Evolutionary conservation across 176 grass and related monocot genomes (phyloP).

Genomic region (Chrysopogon serrulatus): DNA sequence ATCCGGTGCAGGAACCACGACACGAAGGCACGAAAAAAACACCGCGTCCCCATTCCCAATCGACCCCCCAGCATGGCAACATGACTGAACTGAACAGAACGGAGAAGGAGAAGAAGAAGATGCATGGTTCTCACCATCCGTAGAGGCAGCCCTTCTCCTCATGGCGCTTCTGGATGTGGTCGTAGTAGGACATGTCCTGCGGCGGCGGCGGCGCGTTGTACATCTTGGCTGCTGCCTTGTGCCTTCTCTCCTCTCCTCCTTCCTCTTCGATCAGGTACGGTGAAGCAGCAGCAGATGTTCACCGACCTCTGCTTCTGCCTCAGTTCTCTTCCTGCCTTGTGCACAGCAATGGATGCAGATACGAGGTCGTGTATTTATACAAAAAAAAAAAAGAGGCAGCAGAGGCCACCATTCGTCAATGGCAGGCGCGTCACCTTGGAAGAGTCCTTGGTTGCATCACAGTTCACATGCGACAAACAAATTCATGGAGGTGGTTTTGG

Average conservation of each 20-base stretch:
- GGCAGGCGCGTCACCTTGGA: background rate
- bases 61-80: no score
- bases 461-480: background rate
- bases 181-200: slow-evolving; percentile 61
- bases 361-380: background rate
- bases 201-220: slow-evolving; percentile 47
- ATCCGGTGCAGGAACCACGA: no score
- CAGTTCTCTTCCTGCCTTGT: background rate
- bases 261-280: background rate
- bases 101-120: no score
- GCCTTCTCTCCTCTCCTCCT: background rate
- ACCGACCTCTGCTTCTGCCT: background rate
- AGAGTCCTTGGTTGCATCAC: background rate
- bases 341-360: background rate
- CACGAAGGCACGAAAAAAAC: no score
- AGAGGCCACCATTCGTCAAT: background rate
- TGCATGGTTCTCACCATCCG: slow-evolving; percentile 35
- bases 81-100: background rate
- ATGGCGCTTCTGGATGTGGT: slow-evolving; percentile 47
- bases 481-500: background rate
- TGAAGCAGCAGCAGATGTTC: background rate
- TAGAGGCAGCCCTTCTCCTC: slow-evolving; percentile 72
- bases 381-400: background rate
- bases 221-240: slow-evolving; percentile 8
- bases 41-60: no score